A percentile compares a stretch with the other conserved stretches of the same genome.
phyloP scores from a whole-genome alignment of 305 asterid genomes.

The Plantago lanceolata region DNA sequence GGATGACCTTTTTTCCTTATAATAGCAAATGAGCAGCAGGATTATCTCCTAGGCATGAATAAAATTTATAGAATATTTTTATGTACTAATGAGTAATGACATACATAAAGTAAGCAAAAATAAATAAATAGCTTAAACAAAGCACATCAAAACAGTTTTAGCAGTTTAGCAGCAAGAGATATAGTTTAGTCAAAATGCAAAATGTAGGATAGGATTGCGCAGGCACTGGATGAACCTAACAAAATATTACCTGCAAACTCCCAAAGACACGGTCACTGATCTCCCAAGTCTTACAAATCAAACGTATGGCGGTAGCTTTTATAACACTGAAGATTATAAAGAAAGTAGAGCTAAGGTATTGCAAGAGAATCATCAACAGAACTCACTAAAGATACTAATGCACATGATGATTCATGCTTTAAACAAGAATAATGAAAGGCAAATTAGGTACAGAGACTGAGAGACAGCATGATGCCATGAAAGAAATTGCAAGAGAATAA shows the following conservation, averaged over 20 bases:
- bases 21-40: background rate
- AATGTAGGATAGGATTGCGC: conserved; percentile 14
- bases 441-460: background rate
- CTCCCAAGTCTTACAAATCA: conserved; percentile 97
- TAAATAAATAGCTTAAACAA: too few species aligned
- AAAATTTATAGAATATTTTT: too few species aligned
- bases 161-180: background rate
- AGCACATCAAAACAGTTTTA: background rate
- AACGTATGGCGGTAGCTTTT: conserved; percentile 80
- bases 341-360: conserved; percentile 23
- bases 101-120: too few species aligned
- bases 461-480: too few species aligned
- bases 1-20: too few species aligned
- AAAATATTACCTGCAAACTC: conserved; percentile 70
- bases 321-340: conserved; percentile 48
- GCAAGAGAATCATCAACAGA: conserved; percentile 14
- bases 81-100: too few species aligned
- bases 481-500: conserved; percentile 15
- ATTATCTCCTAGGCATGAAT: too few species aligned
- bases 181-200: conserved; percentile 10
- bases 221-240: conserved; percentile 19
- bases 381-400: background rate
- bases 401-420: conserved; percentile 1
- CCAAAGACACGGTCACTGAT: conserved; percentile 82
- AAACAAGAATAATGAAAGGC: background rate